Evolutionary conservation across 306 rosid genomes (phyloP), one percentile per base, ranked within the genome.

Genomic region (Quercus glauca): DNA sequence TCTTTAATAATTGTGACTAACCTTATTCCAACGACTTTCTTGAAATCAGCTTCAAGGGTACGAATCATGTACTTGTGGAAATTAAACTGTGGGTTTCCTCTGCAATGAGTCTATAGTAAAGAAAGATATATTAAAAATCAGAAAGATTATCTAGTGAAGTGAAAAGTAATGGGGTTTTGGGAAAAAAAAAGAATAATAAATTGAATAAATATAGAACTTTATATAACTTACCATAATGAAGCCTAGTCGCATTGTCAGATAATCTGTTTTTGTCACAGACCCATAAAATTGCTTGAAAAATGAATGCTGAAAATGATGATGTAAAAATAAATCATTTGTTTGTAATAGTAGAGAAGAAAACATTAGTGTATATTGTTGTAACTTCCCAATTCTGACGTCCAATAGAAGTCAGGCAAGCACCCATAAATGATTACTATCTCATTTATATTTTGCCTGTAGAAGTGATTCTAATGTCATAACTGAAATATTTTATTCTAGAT

Each of bases 41-140:
- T 78, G 63, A 78, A 78, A 69, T 83, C 82, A 25, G 86, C 79
- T 74, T 83, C 86, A 23, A 83, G 82, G 65, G 79, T 64, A 43
- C 86, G 79, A 20, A 83, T 74, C 86, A 83, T 83, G 76, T 83
- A 83, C 76, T 83, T 83, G 73, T 78, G 76, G 80, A 83, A 83
- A 73, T 83, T 73, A 43, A 67, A 83, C 71, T 83, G 73, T 65
- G 71, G 86, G 63, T 83, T 83, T 43, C 76, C 65, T 41, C 64
- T 73, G 82, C 86, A 78, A 49, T 83, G 86, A 26, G 82, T 78
- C 86, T 78, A 23, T 25, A 49, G 6, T 3, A 63, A 65, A 33
- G 5, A 79, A 28, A 28, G 0, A 37, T 37, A 69, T 19, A 9
- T 31, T 4, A 61, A 63, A 37, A 18, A 28, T 43, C 25, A 21